Conservation (phyloP, 345 rosid species). For the Brassica rapa region DNA sequence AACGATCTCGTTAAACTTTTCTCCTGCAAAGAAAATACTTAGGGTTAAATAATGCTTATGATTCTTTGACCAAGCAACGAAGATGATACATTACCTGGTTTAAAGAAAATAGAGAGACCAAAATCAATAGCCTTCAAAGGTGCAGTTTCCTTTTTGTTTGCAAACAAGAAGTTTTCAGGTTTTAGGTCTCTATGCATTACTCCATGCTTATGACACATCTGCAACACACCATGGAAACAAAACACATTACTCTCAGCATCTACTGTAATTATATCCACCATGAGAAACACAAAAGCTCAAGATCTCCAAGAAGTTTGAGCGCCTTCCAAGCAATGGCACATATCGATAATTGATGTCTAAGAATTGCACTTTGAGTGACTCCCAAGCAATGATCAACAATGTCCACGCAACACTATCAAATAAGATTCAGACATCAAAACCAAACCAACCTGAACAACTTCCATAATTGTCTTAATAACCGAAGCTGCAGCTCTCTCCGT, state of each 20-base stretch:
- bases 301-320: not conserved
- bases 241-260: not conserved
- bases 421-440: constrained; percentile 37
- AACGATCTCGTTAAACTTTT: constrained; percentile 83
- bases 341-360: not conserved
- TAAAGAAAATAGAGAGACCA: constrained; percentile 91
- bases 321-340: constrained; percentile 16
- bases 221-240: constrained; percentile 4
- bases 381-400: constrained; percentile 14
- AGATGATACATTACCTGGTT: constrained; percentile 61
- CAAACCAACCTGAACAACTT: not conserved
- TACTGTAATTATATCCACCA: not conserved
- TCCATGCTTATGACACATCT: constrained; percentile 91
- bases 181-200: constrained; percentile 96
- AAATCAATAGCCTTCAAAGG: constrained; percentile 91
- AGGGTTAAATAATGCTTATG: not conserved
- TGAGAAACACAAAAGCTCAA: not conserved
- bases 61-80: not conserved
- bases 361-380: not conserved
- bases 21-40: constrained; percentile 54
- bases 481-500: constrained; percentile 9
- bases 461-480: constrained; percentile 2
- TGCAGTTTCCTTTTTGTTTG: constrained; percentile 82
- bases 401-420: not conserved
- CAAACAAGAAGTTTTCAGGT: constrained; percentile 93